Base-by-base conservation (phyloP, 345 rosid genomes). In the Luvunga scandens region DNA sequence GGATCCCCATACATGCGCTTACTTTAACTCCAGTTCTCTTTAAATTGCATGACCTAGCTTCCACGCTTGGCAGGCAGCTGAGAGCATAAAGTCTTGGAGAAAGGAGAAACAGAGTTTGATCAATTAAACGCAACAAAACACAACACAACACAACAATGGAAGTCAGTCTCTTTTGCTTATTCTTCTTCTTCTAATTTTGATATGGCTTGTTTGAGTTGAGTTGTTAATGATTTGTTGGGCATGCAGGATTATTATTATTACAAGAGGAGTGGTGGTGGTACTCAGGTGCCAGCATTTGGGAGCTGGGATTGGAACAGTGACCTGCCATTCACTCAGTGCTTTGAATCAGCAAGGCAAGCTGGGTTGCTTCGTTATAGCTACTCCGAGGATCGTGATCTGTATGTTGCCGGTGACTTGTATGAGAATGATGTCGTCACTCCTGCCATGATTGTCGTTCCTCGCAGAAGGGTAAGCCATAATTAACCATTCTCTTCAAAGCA, bases 261-360 rank as follows among this genome's bases (percentile, higher is more conserved):
- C 72, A 65, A 79, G 80, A 89, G 94, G 68, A 87, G 85, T 55
- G 14, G 48, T 9, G 57, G 57, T 53, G 57, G 57, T 53, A 53
- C 57, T 53, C 97, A 92, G 77, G 92, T 96, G 10, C 99, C 99
- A 0, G 97, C 98, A 5, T 97, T 97, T 71, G 98, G 99, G 8
- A 93, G 97, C 92, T 94, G 99, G 98, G 98, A 97, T 27, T 94
- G 98, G 93, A 90, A 91, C 90, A 90, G 84, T 30, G 92, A 89
- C 61, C 86, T 91, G 30, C 95, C 98, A 0, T 93, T 92, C 83
- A 94, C 98, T 74, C 97, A 94, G 75, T 97, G 99, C 76, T 97
- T 97, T 59, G 97, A 97, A 42, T 85, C 97, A 1, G 93, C 98
- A 0, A 84, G 92, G 38, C 93, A 90, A 18, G 87, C 91, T 21